phyloP scores from a whole-genome alignment of 2,329 filamentous ascomycete species.

The Penicillium verrucosum region DNA sequence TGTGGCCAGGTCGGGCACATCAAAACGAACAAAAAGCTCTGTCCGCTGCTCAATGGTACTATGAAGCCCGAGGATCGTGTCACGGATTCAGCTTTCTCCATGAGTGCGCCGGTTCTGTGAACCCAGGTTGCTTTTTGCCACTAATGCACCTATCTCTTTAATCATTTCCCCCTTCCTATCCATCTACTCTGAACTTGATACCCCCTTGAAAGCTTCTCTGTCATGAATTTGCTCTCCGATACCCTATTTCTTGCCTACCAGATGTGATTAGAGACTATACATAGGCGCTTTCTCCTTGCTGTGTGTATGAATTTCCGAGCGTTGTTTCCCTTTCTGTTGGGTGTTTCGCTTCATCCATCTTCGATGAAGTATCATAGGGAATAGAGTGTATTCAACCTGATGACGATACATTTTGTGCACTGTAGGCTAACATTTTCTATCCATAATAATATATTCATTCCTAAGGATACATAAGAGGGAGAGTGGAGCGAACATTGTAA shows the following conservation, averaged over 20 bases:
- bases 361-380: not conserved
- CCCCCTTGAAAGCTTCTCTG: slow-evolving; percentile 1
- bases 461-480: slow-evolving; percentile 13
- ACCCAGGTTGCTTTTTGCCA: slow-evolving; percentile 14
- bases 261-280: not conserved
- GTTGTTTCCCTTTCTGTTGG: not conserved
- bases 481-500: not conserved
- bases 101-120: slow-evolving; percentile 41
- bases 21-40: slow-evolving; percentile 98
- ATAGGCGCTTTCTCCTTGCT: not conserved
- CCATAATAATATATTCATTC: not conserved
- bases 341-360: not conserved
- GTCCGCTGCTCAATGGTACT: slow-evolving; percentile 80
- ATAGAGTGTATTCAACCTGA: not conserved
- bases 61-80: slow-evolving; percentile 58
- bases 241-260: slow-evolving; percentile 8
- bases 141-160: not conserved
- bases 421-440: not conserved
- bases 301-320: not conserved
- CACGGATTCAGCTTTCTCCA: slow-evolving; percentile 47
- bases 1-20: slow-evolving; percentile 97
- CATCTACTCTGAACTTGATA: slow-evolving; percentile 13
- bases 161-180: not conserved
- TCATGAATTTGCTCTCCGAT: slow-evolving; percentile 12
- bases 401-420: not conserved